A percentile compares a stretch with the other conserved stretches of the same genome.
These are phyloP conservation scores for Parastagonospora avenae DNA, from an alignment of 2,329 filamentous ascomycete genomes.

Conservation along the genomic window DNA sequence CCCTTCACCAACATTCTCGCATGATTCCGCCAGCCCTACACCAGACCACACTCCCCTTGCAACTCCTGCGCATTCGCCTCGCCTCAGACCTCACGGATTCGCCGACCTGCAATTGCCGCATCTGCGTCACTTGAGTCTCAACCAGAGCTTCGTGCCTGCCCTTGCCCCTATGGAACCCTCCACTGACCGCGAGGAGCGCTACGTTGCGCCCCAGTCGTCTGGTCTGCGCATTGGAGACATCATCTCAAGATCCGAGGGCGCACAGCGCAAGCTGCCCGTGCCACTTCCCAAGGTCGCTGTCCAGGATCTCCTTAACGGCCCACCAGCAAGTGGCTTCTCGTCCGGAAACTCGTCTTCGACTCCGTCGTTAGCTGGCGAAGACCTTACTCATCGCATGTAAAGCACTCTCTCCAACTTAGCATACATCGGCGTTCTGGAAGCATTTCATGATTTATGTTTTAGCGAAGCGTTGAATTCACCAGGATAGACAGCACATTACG, in stretches of 20 bases:
- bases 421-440: constrained; percentile 41
- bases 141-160: constrained; percentile 63
- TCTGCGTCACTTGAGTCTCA: constrained; percentile 73
- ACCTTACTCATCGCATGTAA: constrained; percentile 46
- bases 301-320: constrained; percentile 76
- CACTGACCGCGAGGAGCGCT: constrained; percentile 64
- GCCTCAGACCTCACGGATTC: constrained; percentile 76
- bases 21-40: constrained; percentile 92
- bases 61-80: constrained; percentile 92
- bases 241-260: constrained; percentile 84
- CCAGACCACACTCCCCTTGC: constrained; percentile 98
- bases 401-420: constrained; percentile 17
- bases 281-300: constrained; percentile 90
- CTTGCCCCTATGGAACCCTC: constrained; percentile 74
- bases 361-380: constrained; percentile 73
- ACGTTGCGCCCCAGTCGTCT: constrained; percentile 60
- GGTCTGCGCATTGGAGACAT: constrained; percentile 90
- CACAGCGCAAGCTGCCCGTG: constrained; percentile 87
- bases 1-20: constrained; percentile 93
- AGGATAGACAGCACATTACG: constrained; percentile 34
- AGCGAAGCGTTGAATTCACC: constrained; percentile 39
- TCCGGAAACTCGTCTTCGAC: constrained; percentile 79
- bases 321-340: constrained; percentile 63
- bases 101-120: constrained; percentile 82
- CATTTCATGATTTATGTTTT: constrained; percentile 37